These are phyloP conservation scores for Periglandula ipomoeae DNA, from an alignment of 2,329 filamentous ascomycete genomes.

Conservation along the genomic window DNA sequence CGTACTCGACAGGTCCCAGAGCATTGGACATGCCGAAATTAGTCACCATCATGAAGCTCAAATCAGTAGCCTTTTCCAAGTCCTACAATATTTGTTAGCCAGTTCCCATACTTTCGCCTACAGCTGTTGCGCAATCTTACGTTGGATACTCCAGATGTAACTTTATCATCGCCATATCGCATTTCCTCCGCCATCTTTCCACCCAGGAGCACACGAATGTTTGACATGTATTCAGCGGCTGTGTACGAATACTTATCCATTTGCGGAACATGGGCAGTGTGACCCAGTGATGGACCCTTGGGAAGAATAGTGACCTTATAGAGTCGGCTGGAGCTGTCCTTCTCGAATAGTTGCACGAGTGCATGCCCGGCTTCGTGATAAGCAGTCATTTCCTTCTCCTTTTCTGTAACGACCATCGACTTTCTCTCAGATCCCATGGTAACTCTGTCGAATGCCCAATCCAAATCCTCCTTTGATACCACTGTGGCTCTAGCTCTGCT, in stretches of 20 bases:
- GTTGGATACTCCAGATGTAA: constrained; percentile 77
- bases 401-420: constrained; percentile 80
- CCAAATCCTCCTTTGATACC: constrained; percentile 72
- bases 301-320: constrained; percentile 98
- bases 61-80: constrained; percentile 68
- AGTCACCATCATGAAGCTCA: constrained; percentile 84
- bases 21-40: constrained; percentile 80
- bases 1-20: constrained; percentile 84
- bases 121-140: constrained; percentile 39
- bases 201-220: constrained; percentile 73
- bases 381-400: constrained; percentile 93
- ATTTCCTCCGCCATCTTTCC: constrained; percentile 89
- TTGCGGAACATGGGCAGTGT: constrained; percentile 80
- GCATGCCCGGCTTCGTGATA: constrained; percentile 96
- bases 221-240: constrained; percentile 73
- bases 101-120: not conserved
- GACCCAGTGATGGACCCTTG: constrained; percentile 74
- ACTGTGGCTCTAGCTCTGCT: constrained; percentile 72
- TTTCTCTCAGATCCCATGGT: constrained; percentile 92
- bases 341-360: constrained; percentile 74
- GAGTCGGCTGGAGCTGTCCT: constrained; percentile 61
- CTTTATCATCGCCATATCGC: constrained; percentile 81
- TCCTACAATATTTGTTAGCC: constrained; percentile 48
- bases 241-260: constrained; percentile 87
- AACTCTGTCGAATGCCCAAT: constrained; percentile 97